Evolutionary conservation across 495 filamentous ascomycete genomes (phyloP).

Genomic region (Neurospora sp.): DNA sequence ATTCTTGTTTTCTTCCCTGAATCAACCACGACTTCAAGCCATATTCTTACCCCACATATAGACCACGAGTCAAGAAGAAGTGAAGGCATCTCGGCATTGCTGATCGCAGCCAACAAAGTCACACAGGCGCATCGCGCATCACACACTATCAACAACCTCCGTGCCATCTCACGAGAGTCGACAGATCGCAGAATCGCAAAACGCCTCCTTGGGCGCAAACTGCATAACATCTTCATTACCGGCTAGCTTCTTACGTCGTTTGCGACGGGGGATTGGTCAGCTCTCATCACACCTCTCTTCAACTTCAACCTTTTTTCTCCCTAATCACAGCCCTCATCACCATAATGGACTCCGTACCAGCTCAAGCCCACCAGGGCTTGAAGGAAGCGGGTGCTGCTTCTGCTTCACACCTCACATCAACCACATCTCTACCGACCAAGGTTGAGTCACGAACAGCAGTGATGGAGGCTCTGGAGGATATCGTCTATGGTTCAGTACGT

Average conservation of each 20-base stretch:
- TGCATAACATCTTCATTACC: background rate
- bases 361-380: slow-evolving; percentile 6
- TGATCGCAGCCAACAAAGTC: background rate
- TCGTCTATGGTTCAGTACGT: slow-evolving; percentile 75
- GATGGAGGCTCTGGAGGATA: slow-evolving; percentile 66
- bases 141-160: background rate
- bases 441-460: slow-evolving; percentile 32
- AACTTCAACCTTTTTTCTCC: background rate
- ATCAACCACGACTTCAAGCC: background rate
- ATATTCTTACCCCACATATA: background rate
- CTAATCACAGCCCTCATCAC: background rate
- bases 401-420: slow-evolving; percentile 1
- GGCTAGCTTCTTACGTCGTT: background rate
- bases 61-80: background rate
- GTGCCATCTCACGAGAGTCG: background rate
- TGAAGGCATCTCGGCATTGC: background rate
- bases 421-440: slow-evolving; percentile 4
- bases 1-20: background rate
- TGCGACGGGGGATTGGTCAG: slow-evolving; percentile 1
- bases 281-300: background rate
- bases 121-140: background rate
- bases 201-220: background rate
- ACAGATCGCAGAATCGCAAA: background rate
- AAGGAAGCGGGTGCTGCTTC: background rate
- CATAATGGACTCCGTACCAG: slow-evolving; percentile 5